Evolutionary conservation across 805 yeast genomes (phyloP).

Genomic region (Schizosaccharomyces japonicus): DNA sequence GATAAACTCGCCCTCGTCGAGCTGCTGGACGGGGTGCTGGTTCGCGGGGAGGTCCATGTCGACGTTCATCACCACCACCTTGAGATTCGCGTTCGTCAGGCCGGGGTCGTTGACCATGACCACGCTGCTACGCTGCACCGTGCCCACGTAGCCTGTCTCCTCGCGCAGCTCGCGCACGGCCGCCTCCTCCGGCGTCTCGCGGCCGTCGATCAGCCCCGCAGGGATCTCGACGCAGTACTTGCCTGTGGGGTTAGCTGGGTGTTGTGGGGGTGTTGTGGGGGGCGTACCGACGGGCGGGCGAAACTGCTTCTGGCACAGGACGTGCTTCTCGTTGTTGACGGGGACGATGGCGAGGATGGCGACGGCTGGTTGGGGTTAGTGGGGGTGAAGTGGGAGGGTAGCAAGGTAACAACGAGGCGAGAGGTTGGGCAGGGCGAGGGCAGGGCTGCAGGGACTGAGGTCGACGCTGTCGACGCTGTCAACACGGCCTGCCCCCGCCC

Average conservation of each 20-base stretch:
- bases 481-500: no score
- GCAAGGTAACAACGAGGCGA: no score
- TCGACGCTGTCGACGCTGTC: no score
- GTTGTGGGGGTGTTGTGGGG: constrained; percentile 45
- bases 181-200: constrained; percentile 47
- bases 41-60: constrained; percentile 49
- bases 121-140: constrained; percentile 23
- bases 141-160: constrained; percentile 81
- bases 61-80: constrained; percentile 52
- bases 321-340: constrained; percentile 26
- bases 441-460: no score
- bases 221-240: constrained; percentile 48
- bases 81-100: constrained; percentile 69
- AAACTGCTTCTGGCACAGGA: constrained; percentile 55
- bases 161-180: constrained; percentile 74
- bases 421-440: no score
- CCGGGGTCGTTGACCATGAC: constrained; percentile 52
- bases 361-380: no score
- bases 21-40: constrained; percentile 39
- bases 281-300: constrained; percentile 87
- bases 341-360: constrained; percentile 56
- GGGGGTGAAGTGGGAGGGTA: no score
- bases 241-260: no score
- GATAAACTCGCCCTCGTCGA: constrained; percentile 82
- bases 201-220: constrained; percentile 76